Percentiles rank a stretch among this genome's conserved stretches.
Conservation (phyloP, 352 stramenopile species). For the Pythium sukuiense region DNA sequence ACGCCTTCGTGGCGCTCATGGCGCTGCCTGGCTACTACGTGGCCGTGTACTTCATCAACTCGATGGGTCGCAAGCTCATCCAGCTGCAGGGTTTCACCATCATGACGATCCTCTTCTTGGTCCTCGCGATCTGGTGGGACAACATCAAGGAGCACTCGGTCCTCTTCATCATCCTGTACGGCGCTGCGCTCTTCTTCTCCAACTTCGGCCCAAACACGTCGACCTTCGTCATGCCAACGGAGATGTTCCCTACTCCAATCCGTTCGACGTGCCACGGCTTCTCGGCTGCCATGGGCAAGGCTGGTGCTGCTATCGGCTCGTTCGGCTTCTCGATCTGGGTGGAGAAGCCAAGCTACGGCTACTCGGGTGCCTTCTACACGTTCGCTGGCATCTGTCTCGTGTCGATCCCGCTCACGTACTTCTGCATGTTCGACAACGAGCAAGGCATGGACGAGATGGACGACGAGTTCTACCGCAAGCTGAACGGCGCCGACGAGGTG, state of each 20-base stretch:
- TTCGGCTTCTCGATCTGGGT: constrained; percentile 32
- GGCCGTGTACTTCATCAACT: constrained; percentile 69
- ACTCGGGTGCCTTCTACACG: constrained; percentile 25
- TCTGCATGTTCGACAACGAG: constrained; percentile 36
- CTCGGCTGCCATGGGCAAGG: constrained; percentile 84
- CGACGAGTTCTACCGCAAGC: constrained; percentile 26
- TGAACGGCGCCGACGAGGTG: constrained; percentile 16
- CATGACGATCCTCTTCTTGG: constrained; percentile 70
- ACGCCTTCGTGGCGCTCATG: constrained; percentile 61
- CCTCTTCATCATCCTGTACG: constrained; percentile 76
- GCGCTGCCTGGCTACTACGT: constrained; percentile 83
- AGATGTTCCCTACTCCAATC: constrained; percentile 86
- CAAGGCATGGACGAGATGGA: constrained; percentile 28
- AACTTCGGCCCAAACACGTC: constrained; percentile 88
- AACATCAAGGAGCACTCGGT: constrained; percentile 43
- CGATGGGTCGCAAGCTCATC: constrained; percentile 65
- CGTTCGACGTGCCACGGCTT: constrained; percentile 87
- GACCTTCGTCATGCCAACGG: constrained; percentile 79
- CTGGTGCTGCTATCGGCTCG: constrained; percentile 70
- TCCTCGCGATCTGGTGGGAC: constrained; percentile 63
- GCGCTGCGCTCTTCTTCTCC: constrained; percentile 75
- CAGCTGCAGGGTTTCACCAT: constrained; percentile 71
- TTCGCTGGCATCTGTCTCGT: constrained; percentile 28
- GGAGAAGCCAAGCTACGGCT: background rate
- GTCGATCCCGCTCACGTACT: constrained; percentile 31